Evolutionary conservation across 148 eudicot species (phyloP).

Genomic region (Chenopodium suecicum): DNA sequence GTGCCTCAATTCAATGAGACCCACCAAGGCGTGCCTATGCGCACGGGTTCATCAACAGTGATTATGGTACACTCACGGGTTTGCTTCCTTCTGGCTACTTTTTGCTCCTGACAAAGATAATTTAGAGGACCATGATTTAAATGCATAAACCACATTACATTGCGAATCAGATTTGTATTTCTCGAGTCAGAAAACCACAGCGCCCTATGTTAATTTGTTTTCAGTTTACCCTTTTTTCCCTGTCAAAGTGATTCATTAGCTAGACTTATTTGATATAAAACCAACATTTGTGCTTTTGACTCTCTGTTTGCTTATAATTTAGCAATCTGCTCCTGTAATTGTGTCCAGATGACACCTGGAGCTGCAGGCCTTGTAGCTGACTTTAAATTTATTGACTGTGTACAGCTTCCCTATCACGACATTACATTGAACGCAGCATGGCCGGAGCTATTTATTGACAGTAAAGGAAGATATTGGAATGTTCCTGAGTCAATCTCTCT

Average conservation of each 20-base stretch:
- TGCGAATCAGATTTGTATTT: neutral
- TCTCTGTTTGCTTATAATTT: neutral
- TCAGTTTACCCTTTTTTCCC: neutral
- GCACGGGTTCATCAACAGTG: neutral
- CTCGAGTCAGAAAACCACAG: neutral
- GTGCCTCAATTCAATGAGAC: too few species aligned
- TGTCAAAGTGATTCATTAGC: neutral
- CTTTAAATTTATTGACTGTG: neutral
- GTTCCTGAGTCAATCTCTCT: constrained; percentile 78
- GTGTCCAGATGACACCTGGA: neutral
- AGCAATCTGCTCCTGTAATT: neutral
- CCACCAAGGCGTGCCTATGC: too few species aligned
- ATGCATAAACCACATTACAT: neutral
- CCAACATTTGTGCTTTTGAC: neutral
- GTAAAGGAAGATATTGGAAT: constrained; percentile 77
- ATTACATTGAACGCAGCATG: constrained; percentile 75
- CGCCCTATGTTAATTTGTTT: neutral
- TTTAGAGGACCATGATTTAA: neutral
- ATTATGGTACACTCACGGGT: neutral
- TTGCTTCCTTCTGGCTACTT: neutral
- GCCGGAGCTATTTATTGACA: constrained; percentile 76
- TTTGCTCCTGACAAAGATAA: neutral
- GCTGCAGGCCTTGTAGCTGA: neutral
- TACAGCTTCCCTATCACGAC: constrained; percentile 78
- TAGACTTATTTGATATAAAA: neutral